Evolutionary conservation across 805 yeast genomes (phyloP).

Genomic region (Schizosaccharomyces pombe): DNA sequence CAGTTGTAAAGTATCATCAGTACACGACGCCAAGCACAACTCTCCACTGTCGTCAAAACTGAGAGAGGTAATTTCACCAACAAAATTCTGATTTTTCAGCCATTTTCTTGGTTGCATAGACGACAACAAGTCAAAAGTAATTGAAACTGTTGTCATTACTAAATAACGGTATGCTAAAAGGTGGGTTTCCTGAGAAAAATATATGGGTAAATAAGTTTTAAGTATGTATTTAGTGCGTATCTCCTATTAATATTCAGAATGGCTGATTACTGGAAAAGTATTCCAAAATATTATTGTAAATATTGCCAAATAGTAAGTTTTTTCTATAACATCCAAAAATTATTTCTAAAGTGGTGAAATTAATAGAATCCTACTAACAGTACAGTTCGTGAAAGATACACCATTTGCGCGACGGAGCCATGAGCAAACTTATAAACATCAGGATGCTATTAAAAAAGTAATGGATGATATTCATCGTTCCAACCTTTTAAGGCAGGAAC

Average conservation of each 20-base stretch:
- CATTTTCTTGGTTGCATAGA: not conserved
- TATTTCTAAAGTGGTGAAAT: not conserved
- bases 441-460: not conserved
- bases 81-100: not conserved
- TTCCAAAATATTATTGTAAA: constrained; percentile 3
- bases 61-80: constrained; percentile 17
- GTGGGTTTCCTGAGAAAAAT: no score
- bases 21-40: constrained; percentile 48
- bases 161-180: no score
- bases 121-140: not conserved
- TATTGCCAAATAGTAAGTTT: not conserved
- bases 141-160: not conserved
- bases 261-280: constrained; percentile 4
- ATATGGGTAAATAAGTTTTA: no score
- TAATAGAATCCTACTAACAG: not conserved
- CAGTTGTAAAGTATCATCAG: constrained; percentile 61
- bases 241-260: no score
- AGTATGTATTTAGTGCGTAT: no score
- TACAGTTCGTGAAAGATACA: constrained; percentile 3
- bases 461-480: not conserved
- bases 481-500: not conserved
- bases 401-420: not conserved
- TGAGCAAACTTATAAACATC: not conserved
- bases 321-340: not conserved
- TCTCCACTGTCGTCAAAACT: constrained; percentile 74